phyloP scores from a whole-genome alignment of 495 filamentous ascomycete species.

The Aspergillus avenaceus region DNA sequence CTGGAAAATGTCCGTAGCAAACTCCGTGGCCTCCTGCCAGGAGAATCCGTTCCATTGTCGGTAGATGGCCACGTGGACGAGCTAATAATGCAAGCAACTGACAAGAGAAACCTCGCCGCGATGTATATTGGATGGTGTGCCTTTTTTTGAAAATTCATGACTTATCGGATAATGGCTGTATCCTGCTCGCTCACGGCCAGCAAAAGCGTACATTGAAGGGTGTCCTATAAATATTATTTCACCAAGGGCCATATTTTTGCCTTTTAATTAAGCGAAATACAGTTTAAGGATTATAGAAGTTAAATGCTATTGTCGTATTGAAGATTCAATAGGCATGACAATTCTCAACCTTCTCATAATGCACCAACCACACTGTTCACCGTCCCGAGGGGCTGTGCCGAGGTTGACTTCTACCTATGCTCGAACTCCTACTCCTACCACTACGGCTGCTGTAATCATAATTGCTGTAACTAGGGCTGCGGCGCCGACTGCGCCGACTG shows the following conservation, averaged over 20 bases:
- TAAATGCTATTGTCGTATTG: too few species aligned
- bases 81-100: conserved; percentile 77
- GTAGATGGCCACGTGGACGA: conserved; percentile 96
- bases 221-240: too few species aligned
- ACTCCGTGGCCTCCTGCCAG: conserved; percentile 74
- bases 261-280: too few species aligned
- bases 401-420: conserved; percentile 33
- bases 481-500: conserved; percentile 35
- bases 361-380: not conserved
- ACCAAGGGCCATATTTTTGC: too few species aligned
- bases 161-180: not conserved
- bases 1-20: conserved; percentile 85
- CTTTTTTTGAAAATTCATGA: conserved; percentile 59
- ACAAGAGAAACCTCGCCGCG: conserved; percentile 67
- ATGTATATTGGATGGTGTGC: conserved; percentile 99
- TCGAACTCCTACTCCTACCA: conserved; percentile 41
- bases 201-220: too few species aligned
- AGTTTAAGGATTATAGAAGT: too few species aligned
- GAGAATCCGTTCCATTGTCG: conserved; percentile 84
- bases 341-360: not conserved
- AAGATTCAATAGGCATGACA: too few species aligned
- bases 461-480: conserved; percentile 53
- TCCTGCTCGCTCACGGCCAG: too few species aligned
- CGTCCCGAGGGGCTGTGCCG: conserved; percentile 18
- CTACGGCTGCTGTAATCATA: conserved; percentile 47